These are phyloP conservation scores for Phytophthora meadii DNA, from an alignment of 352 stramenopile species.

Conservation along the genomic window DNA sequence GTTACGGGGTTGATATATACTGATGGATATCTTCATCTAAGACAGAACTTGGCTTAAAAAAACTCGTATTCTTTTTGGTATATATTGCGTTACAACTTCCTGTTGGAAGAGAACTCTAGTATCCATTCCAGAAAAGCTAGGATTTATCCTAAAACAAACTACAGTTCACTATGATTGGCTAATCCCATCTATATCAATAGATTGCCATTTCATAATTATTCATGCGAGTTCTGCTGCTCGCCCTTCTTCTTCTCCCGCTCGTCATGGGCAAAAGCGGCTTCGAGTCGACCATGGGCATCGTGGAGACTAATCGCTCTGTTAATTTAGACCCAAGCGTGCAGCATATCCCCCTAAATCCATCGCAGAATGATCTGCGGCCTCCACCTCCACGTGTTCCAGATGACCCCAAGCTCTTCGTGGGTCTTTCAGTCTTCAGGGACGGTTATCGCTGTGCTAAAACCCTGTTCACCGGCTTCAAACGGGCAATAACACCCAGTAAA, in stretches of 20 bases:
- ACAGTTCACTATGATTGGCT: too few species aligned
- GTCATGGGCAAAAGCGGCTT: slow-evolving; percentile 27
- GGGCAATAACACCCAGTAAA: slow-evolving; percentile 56
- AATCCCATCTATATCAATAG: too few species aligned
- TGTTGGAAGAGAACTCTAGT: too few species aligned
- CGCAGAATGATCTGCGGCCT: slow-evolving; percentile 51
- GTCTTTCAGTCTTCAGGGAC: slow-evolving; percentile 81
- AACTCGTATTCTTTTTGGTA: too few species aligned
- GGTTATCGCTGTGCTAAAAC: slow-evolving; percentile 76
- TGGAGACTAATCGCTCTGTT: slow-evolving; percentile 57
- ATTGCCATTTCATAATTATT: neutral
- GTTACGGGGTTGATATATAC: too few species aligned
- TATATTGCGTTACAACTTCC: too few species aligned
- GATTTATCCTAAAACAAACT: too few species aligned
- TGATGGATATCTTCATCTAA: neutral
- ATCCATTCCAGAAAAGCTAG: too few species aligned
- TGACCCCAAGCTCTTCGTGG: slow-evolving; percentile 60
- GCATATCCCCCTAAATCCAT: slow-evolving; percentile 55
- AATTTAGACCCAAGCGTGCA: slow-evolving; percentile 67
- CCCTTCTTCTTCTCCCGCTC: neutral
- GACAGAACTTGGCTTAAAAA: too few species aligned
- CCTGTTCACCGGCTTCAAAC: slow-evolving; percentile 74
- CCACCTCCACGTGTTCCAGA: slow-evolving; percentile 49
- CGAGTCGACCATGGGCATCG: slow-evolving; percentile 55
- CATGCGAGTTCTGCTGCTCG: slow-evolving; percentile 12